These are phyloP conservation scores for Diospyros kaki DNA, from an alignment of 148 eudicot species.

Conservation along the genomic window DNA sequence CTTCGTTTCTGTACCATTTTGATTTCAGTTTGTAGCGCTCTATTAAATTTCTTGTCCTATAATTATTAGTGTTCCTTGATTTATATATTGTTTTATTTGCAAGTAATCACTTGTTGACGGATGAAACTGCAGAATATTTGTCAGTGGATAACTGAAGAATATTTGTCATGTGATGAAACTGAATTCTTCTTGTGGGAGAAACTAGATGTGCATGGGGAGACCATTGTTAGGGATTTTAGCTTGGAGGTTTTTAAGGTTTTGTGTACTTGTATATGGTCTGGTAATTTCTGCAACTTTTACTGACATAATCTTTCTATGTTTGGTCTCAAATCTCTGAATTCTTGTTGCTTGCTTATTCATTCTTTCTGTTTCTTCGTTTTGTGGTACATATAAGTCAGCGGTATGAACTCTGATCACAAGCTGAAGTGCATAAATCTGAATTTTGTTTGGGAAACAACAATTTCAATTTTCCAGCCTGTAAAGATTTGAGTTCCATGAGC, in stretches of 20 bases:
- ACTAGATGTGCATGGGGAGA: conserved; percentile 37
- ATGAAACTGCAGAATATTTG: neutral
- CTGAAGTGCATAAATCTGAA: too few relatives aligned
- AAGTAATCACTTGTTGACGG: neutral
- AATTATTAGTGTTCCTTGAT: too few relatives aligned
- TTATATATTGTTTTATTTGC: too few relatives aligned
- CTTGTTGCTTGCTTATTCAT: conserved; percentile 1
- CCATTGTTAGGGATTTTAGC: conserved; percentile 41
- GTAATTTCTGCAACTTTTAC: conserved; percentile 26
- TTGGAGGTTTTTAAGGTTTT: conserved; percentile 44
- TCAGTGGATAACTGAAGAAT: conserved; percentile 38
- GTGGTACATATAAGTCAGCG: conserved; percentile 23
- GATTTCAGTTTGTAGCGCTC: neutral
- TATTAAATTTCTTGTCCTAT: too few relatives aligned
- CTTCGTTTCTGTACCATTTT: neutral
- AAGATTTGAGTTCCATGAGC: too few relatives aligned
- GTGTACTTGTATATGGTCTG: conserved; percentile 42
- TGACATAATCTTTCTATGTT: conserved; percentile 3
- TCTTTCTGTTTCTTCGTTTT: neutral
- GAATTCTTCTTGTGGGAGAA: conserved; percentile 53
- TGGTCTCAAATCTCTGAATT: neutral
- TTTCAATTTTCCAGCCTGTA: too few relatives aligned
- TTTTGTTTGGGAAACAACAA: too few relatives aligned
- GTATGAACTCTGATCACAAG: too few relatives aligned
- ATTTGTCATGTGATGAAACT: conserved; percentile 33